Evolutionary conservation across 768 basidiomycete genomes (phyloP).

Genomic region (Austroboletus festivus): DNA sequence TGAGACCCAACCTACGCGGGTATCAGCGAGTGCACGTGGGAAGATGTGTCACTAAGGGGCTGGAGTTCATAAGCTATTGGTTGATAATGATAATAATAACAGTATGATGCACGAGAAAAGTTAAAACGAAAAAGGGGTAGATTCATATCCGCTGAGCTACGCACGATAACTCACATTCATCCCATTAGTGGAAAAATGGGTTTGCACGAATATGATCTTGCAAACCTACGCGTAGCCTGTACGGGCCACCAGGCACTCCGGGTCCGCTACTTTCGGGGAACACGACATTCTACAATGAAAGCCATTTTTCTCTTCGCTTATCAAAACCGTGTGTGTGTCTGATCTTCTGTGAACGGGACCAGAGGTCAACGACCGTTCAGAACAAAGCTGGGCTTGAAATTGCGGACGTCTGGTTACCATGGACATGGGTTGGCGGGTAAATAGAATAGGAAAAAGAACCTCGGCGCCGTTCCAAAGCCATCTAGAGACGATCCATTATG

Average conservation of each 20-base stretch:
- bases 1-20: neutral
- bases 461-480: neutral
- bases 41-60: neutral
- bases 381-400: neutral
- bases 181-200: neutral
- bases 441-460: neutral
- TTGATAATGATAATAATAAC: neutral
- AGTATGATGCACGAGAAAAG: neutral
- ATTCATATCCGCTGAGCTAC: neutral
- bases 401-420: neutral
- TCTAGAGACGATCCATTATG: neutral
- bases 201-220: neutral
- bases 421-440: neutral
- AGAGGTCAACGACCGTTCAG: neutral
- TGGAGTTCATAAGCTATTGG: neutral
- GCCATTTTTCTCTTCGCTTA: neutral
- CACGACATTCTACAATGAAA: neutral
- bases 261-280: neutral
- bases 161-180: neutral
- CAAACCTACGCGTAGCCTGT: neutral
- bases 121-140: neutral
- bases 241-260: neutral
- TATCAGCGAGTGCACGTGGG: neutral
- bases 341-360: neutral
- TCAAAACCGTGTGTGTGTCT: neutral